Percentiles rank a stretch among this genome's conserved stretches.
Evolutionary conservation across 2,329 filamentous ascomycete species (phyloP).

Genomic region (Verticillium albo-atrum): DNA sequence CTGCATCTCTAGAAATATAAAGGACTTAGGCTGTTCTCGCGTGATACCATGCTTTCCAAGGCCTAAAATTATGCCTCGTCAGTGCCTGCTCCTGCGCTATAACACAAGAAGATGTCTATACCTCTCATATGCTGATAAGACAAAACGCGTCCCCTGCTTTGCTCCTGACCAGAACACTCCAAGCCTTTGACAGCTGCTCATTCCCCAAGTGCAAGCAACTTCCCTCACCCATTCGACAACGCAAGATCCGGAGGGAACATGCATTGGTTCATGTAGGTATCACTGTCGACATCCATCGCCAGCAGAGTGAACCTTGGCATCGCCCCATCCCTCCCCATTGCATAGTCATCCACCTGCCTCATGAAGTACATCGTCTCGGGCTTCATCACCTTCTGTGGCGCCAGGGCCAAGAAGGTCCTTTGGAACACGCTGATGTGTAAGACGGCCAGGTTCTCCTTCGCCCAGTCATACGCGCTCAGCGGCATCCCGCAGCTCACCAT

Average conservation of each 20-base stretch:
- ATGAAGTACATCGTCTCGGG: not conserved
- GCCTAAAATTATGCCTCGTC: too few relatives aligned
- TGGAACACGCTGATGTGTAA: not conserved
- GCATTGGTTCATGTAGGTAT: not conserved
- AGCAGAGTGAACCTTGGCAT: not conserved
- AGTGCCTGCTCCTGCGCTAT: too few relatives aligned
- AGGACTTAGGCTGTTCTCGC: too few relatives aligned
- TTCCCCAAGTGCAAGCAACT: not conserved
- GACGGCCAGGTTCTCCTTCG: not conserved
- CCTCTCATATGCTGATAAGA: too few relatives aligned
- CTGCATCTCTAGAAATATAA: too few relatives aligned
- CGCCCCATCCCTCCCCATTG: not conserved
- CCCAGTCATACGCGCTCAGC: not conserved
- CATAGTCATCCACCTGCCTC: not conserved
- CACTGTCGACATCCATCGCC: not conserved
- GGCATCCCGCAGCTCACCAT: not conserved
- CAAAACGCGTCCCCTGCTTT: too few relatives aligned
- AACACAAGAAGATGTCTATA: too few relatives aligned
- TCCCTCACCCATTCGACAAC: not conserved
- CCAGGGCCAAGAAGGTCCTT: not conserved
- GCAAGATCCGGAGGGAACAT: not conserved
- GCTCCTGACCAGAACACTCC: too few relatives aligned
- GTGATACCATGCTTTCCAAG: too few relatives aligned
- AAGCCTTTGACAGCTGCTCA: too few relatives aligned
- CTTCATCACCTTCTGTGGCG: not conserved